Evolutionary conservation across 2,329 filamentous ascomycete genomes (phyloP).

Genomic region (Nemania sp.): DNA sequence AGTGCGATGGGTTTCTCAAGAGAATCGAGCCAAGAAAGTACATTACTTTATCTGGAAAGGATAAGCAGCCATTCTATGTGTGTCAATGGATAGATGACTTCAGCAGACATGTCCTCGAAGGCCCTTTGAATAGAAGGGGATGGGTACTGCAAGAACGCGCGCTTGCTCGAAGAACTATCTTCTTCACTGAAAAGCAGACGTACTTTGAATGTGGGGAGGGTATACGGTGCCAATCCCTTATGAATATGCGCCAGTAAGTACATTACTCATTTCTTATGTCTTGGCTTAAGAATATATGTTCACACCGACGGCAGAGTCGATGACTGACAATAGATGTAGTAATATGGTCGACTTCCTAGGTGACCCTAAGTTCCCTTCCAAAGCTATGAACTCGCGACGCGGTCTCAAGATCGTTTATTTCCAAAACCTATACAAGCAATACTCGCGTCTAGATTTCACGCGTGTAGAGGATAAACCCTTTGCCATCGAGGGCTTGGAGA

Average conservation of each 20-base stretch:
- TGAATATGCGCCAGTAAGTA: constrained; percentile 51
- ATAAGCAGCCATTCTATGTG: constrained; percentile 43
- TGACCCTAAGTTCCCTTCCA: constrained; percentile 45
- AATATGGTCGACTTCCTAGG: constrained; percentile 46
- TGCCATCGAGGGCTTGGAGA: constrained; percentile 35
- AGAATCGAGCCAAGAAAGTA: constrained; percentile 1
- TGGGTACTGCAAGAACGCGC: constrained; percentile 57
- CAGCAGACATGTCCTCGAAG: constrained; percentile 47
- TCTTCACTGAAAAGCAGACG: constrained; percentile 52
- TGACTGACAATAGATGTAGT: constrained; percentile 27
- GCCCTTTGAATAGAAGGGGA: constrained; percentile 50
- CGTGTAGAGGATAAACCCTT: constrained; percentile 31
- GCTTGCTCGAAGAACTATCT: constrained; percentile 53
- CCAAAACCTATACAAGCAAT: constrained; percentile 32
- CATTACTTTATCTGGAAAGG: constrained; percentile 12
- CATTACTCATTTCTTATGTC: not conserved
- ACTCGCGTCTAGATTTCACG: constrained; percentile 26
- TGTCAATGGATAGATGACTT: constrained; percentile 53
- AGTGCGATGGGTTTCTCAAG: constrained; percentile 44
- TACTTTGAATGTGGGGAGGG: constrained; percentile 56
- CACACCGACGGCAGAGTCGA: not conserved
- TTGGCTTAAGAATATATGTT: constrained; percentile 37
- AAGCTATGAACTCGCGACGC: constrained; percentile 15
- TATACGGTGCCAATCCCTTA: constrained; percentile 52
- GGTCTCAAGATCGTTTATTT: constrained; percentile 29